Conservation (phyloP, 2,329 filamentous ascomycete species). For the Metarhizium anisopliae region DNA sequence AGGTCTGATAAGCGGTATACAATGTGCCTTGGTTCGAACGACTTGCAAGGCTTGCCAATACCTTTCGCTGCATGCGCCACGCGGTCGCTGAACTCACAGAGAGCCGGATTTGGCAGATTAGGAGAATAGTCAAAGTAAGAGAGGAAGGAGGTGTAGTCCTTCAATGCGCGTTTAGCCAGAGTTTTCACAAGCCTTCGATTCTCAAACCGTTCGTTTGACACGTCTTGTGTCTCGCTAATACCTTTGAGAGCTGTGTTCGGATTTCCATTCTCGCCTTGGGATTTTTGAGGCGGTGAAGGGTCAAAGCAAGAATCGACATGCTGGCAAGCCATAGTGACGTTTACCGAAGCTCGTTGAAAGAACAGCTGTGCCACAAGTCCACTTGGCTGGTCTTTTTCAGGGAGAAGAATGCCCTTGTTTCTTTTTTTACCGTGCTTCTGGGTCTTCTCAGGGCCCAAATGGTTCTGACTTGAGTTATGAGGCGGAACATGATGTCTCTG, state of each 20-base stretch:
- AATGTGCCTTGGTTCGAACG: conserved; percentile 27
- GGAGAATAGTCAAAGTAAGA: conserved; percentile 72
- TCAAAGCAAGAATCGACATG: conserved; percentile 49
- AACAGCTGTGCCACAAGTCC: conserved; percentile 67
- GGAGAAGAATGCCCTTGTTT: conserved; percentile 20
- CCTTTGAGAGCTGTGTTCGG: conserved; percentile 5
- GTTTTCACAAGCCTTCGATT: conserved; percentile 58
- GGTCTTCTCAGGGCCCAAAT: neutral
- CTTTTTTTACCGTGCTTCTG: neutral
- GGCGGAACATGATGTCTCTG: conserved; percentile 43
- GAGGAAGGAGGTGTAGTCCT: conserved; percentile 66
- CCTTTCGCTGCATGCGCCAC: conserved; percentile 40
- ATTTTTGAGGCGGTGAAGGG: neutral
- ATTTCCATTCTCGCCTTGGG: neutral
- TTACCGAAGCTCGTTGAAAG: conserved; percentile 66
- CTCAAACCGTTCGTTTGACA: conserved; percentile 13
- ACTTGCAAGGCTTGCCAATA: conserved; percentile 22
- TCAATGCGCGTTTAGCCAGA: conserved; percentile 66
- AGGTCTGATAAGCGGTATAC: conserved; percentile 47
- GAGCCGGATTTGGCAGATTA: conserved; percentile 39
- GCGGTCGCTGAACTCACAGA: conserved; percentile 44
- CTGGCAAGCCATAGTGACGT: conserved; percentile 62
- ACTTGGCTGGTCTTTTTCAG: conserved; percentile 51
- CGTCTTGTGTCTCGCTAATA: conserved; percentile 7
- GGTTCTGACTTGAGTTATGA: conserved; percentile 41